A percentile compares a stretch with the other conserved stretches of the same genome.
These are phyloP conservation scores for Solanum tarijense DNA, from an alignment of 257 asterid species.

Conservation along the genomic window DNA sequence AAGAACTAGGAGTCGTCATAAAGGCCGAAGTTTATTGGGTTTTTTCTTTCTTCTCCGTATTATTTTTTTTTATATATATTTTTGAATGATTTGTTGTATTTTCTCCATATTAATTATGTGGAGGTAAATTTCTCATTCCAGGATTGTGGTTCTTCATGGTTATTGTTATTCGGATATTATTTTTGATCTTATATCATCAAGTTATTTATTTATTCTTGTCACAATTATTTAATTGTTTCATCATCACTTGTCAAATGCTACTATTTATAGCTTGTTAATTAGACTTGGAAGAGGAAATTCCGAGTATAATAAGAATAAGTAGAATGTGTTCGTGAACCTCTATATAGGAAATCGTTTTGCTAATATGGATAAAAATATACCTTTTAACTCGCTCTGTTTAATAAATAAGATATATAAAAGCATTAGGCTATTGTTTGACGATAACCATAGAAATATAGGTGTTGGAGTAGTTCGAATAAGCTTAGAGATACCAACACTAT, in stretches of 20 bases:
- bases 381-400: background rate
- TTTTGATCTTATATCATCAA: background rate
- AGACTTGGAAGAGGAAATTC: background rate
- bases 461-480: background rate
- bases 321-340: background rate
- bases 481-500: background rate
- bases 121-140: background rate
- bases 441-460: background rate
- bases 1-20: too few species aligned
- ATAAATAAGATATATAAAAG: background rate
- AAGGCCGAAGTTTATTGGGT: too few species aligned
- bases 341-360: background rate
- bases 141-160: background rate
- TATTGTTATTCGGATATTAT: background rate
- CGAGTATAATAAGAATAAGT: background rate
- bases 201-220: background rate
- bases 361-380: too few species aligned
- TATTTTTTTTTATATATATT: too few species aligned
- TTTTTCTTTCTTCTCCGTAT: too few species aligned
- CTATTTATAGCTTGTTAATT: background rate
- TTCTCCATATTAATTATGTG: background rate
- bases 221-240: background rate
- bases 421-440: too few species aligned
- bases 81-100: background rate
- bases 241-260: background rate